Base-by-base conservation (phyloP, 2,329 filamentous ascomycete species). In the Penicillium oxalicum region DNA sequence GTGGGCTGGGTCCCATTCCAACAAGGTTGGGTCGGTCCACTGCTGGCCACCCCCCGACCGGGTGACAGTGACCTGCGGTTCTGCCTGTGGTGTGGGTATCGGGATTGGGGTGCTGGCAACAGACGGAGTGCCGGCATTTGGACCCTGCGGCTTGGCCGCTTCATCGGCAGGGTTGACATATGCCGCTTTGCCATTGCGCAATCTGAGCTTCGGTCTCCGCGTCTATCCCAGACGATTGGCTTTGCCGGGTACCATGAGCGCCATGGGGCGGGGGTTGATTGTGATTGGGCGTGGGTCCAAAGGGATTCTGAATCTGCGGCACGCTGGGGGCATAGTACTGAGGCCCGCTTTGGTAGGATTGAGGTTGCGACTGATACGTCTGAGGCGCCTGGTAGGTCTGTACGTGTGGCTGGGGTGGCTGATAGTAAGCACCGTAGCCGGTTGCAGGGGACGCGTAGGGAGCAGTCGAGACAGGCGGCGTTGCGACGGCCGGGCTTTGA, bases 1-100 rank as follows among this genome's bases (percentile, higher is more conserved):
- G 67, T 98, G 93, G 27, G 87, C 81, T 1, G 91, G 91, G 64
- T 97, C 91, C 93, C 93, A 98, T 67, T 97, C 93, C 2, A 97
- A 80, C 3, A 98, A 80, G 0, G 86, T 81, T 48, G 87, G 79
- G 66, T 98, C 93, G 25, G 87, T 86, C 93, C 93, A 98, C 50
- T 83, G 87, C 74, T 95, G 88, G 47, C 93, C 93, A 53, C 93
- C 93, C 44, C 91, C 93, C 52, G 87, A 80, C 35, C 93, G 86
- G 42, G 89, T 77, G 0, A 98, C 93, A 0, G 93, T 98, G 71
- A 91, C 91, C 61, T 87, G 82, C 63, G 71, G 62, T 24, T 74
- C 69, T 9, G 72, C 64, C 24, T 73, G 68, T 9, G 66, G 59
- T 13, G 66, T 67, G 1, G 66, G 59, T 24, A 66, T 67, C 1